Conservation (phyloP, 768 basidiomycete genomes). For the Boletus pseudo-olivaceus region DNA sequence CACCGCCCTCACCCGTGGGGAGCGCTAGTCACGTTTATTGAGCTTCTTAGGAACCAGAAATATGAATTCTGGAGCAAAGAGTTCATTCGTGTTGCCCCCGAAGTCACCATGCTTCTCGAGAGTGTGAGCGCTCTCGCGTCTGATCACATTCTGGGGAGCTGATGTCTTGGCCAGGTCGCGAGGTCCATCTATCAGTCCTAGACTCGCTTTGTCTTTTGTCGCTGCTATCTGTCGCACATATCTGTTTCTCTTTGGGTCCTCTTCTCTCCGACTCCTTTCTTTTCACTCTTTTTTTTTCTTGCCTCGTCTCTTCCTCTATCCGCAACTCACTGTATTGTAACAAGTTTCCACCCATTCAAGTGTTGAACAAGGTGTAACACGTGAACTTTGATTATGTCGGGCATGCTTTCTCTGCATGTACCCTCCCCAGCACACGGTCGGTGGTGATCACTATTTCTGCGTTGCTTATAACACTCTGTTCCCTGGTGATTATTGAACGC, state of each 20-base stretch:
- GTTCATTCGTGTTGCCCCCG: slow-evolving; percentile 80
- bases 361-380: slow-evolving; percentile 55
- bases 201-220: slow-evolving; percentile 57
- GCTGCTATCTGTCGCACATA: slow-evolving; percentile 80
- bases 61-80: slow-evolving; percentile 91
- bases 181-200: slow-evolving; percentile 75
- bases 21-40: slow-evolving; percentile 88
- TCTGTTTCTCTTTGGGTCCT: slow-evolving; percentile 64
- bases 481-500: slow-evolving; percentile 9
- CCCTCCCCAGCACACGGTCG: slow-evolving; percentile 11
- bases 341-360: slow-evolving; percentile 50
- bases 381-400: slow-evolving; percentile 43
- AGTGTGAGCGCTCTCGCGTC: slow-evolving; percentile 50
- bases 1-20: slow-evolving; percentile 98
- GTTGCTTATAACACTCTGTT: slow-evolving; percentile 12
- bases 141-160: not conserved
- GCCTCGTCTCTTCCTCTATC: slow-evolving; percentile 30
- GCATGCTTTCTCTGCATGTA: slow-evolving; percentile 16
- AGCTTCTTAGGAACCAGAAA: slow-evolving; percentile 84
- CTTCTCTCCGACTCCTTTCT: slow-evolving; percentile 19
- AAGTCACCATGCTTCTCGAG: slow-evolving; percentile 81
- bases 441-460: slow-evolving; percentile 13
- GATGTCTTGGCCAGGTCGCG: slow-evolving; percentile 52
- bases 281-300: slow-evolving; percentile 7
- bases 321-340: slow-evolving; percentile 82